These are phyloP conservation scores for Aspergillus affinis DNA, from an alignment of 495 filamentous ascomycete species.

Conservation along the genomic window DNA sequence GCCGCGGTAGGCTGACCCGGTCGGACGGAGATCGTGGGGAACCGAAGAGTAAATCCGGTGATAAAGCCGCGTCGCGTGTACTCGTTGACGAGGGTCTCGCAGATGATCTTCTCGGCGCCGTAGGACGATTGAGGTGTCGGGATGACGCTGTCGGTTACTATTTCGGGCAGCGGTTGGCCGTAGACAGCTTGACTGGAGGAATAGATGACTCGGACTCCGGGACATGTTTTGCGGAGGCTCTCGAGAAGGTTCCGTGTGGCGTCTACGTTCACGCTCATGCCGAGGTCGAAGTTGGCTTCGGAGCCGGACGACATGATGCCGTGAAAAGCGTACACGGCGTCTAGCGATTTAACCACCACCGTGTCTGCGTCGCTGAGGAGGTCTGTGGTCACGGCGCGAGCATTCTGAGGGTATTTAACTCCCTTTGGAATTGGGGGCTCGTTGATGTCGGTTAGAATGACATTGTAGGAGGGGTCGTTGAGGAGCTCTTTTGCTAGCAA, in stretches of 20 bases:
- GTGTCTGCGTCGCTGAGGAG: conserved; percentile 52
- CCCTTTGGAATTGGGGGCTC: conserved; percentile 53
- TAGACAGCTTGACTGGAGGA: conserved; percentile 58
- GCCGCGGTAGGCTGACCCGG: conserved; percentile 68
- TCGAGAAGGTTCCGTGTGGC: conserved; percentile 63
- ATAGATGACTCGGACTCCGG: conserved; percentile 63
- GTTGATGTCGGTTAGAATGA: conserved; percentile 62
- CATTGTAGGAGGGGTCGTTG: conserved; percentile 50
- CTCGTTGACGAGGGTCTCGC: conserved; percentile 70
- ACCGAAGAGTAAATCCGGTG: conserved; percentile 63
- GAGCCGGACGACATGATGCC: conserved; percentile 77
- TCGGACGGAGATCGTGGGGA: conserved; percentile 70
- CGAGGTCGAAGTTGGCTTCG: conserved; percentile 70
- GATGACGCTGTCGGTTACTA: conserved; percentile 53
- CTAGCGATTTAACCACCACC: conserved; percentile 51
- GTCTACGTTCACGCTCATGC: conserved; percentile 69
- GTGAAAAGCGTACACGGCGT: conserved; percentile 73
- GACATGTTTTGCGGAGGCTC: conserved; percentile 51
- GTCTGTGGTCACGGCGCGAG: conserved; percentile 54
- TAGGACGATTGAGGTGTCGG: conserved; percentile 71
- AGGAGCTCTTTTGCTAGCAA: conserved; percentile 61
- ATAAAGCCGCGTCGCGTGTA: conserved; percentile 65
- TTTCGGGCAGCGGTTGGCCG: conserved; percentile 50
- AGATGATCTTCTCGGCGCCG: conserved; percentile 72
- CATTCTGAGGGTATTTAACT: conserved; percentile 53